Conservation (phyloP, 2,329 filamentous ascomycete species). For the Macrophomina tecta region DNA sequence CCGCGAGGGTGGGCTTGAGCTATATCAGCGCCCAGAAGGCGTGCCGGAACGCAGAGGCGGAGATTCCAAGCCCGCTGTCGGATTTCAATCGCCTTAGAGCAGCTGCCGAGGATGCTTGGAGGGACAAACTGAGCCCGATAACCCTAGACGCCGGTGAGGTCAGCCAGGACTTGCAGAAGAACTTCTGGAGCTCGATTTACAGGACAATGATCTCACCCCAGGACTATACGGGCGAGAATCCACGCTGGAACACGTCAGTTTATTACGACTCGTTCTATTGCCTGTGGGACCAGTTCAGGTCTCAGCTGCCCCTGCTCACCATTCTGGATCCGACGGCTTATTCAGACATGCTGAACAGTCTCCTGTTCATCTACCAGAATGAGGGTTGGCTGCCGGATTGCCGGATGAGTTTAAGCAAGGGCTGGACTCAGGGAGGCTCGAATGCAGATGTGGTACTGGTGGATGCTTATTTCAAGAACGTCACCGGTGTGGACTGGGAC, state of each 20-base stretch:
- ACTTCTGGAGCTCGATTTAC: conserved; percentile 54
- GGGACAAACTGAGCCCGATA: conserved; percentile 47
- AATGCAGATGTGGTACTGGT: conserved; percentile 76
- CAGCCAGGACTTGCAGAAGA: conserved; percentile 44
- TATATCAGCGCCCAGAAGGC: conserved; percentile 71
- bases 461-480: conserved; percentile 72
- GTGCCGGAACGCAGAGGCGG: conserved; percentile 70
- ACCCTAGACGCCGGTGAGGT: conserved; percentile 45
- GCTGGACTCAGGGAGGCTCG: conserved; percentile 76
- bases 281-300: conserved; percentile 55
- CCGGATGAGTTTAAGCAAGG: conserved; percentile 77
- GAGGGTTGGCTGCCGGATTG: conserved; percentile 78
- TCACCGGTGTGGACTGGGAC: conserved; percentile 53
- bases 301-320: conserved; percentile 69
- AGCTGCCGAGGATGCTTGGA: conserved; percentile 50
- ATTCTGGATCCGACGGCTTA: conserved; percentile 70
- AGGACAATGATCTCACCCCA: conserved; percentile 54
- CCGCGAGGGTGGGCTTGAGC: conserved; percentile 71
- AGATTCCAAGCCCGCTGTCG: conserved; percentile 66
- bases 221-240: conserved; percentile 56
- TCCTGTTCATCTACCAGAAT: conserved; percentile 75
- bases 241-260: conserved; percentile 51
- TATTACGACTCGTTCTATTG: conserved; percentile 67
- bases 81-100: conserved; percentile 63
- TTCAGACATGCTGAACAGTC: conserved; percentile 70